Base-by-base conservation (phyloP, 192 early-diverging fungal genomes). In the Coemansia sp. region DNA sequence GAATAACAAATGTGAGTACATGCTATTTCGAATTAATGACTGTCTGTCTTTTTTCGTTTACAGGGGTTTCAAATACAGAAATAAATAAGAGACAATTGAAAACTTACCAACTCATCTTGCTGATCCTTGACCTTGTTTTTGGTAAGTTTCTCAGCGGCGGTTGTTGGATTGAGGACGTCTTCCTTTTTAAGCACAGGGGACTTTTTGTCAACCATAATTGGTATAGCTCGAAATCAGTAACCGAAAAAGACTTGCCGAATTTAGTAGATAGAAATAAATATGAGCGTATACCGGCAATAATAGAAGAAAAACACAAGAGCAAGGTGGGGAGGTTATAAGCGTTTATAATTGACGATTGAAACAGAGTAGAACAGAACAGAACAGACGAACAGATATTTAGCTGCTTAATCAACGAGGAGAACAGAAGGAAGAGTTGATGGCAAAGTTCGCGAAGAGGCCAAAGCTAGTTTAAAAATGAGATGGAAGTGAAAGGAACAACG, bases 121-220 rank as follows among this genome's bases (percentile, higher is more conserved):
- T 81, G 72, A 44, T 81, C 72, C 73, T 85, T 85, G 68, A 72
- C 71, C 43, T 84, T 84, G 61, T 85, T 81, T 65, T 84, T 76
- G 65, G 74, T 68, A 41, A 79, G 63, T 56, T 81, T 77, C 53
- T 85, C 76, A 12, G 79, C 63, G 21, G 76, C 76, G 0, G 75
- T 81, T 68, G 75, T 85, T 41, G 84, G 69, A 64, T 75, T 78
- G 59, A 77, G 75, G 64, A 75, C 72, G 53, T 81, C 79, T 63
- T 76, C 68, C 37, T 56, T 61, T 23, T 50, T 60, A 8, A 47
- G 39, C 12, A 65, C 56, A 23, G 56, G 41, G 16, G 65, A 63
- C 62, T 71, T 70, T 47, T 72, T 69, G 52, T 70, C 66, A 21
- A 73, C 70, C 75, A 74, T 77, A 23, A 38, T 58, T 67, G 68